A percentile compares a stretch with the other conserved stretches of the same genome.
phyloP scores from a whole-genome alignment of 208 protist genomes.

The Trypanosoma cruzi region DNA sequence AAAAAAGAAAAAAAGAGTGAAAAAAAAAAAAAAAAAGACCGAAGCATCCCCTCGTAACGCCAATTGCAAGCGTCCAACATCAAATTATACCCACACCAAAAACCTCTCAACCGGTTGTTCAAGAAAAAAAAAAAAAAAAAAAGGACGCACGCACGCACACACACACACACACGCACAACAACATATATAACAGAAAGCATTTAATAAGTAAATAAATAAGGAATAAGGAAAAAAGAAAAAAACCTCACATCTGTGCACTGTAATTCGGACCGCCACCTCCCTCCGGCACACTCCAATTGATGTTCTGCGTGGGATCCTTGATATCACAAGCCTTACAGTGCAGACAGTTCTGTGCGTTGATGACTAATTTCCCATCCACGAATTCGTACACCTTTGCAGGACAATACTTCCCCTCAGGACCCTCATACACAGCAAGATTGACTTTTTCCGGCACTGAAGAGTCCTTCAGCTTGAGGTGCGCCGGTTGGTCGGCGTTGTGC shows the following conservation, averaged over 20 bases:
- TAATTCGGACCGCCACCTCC: constrained; percentile 89
- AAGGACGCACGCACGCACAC: neutral
- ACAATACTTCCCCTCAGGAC: constrained; percentile 95
- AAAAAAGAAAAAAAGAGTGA: too few species aligned
- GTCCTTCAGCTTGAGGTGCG: constrained; percentile 92
- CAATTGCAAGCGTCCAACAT: too few species aligned
- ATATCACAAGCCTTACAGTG: constrained; percentile 99
- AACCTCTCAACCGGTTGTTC: too few species aligned
- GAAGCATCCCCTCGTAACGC: too few species aligned
- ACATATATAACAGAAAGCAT: constrained; percentile 20
- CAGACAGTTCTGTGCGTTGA: constrained; percentile 98
- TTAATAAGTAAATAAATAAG: constrained; percentile 24
- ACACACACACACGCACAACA: constrained; percentile 17
- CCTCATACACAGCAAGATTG: constrained; percentile 91
- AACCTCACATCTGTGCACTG: constrained; percentile 75
- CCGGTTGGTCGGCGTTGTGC: constrained; percentile 96
- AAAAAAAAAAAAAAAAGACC: too few species aligned
- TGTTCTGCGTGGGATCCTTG: constrained; percentile 98
- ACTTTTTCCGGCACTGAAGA: constrained; percentile 71
- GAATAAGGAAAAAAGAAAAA: constrained; percentile 24
- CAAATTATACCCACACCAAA: too few species aligned
- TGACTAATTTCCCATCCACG: constrained; percentile 90
- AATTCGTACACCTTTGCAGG: constrained; percentile 98
- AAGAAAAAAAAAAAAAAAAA: constrained; percentile 16
- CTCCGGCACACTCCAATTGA: constrained; percentile 97